Evolutionary conservation across 1,139 yeast species (phyloP).

Genomic region (Lodderomyces elongisporus): DNA sequence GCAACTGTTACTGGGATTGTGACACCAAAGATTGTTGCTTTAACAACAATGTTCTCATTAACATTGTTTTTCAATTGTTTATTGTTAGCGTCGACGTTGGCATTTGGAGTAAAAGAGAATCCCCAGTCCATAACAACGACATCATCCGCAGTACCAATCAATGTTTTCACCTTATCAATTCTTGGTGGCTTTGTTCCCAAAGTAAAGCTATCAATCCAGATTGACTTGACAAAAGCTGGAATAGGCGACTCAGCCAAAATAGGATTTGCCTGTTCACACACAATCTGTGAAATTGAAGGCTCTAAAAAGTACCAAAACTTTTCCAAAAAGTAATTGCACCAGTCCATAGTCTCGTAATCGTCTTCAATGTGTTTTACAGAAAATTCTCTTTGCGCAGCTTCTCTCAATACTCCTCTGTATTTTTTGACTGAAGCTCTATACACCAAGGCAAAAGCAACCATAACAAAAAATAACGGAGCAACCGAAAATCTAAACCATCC

Average conservation of each 20-base stretch:
- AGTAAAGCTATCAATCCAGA: slow-evolving; percentile 86
- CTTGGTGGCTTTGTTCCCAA: slow-evolving; percentile 95
- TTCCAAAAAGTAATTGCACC: slow-evolving; percentile 83
- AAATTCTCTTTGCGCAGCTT: slow-evolving; percentile 79
- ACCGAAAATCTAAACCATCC: slow-evolving; percentile 76
- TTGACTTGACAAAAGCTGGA: slow-evolving; percentile 75
- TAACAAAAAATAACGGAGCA: slow-evolving; percentile 74
- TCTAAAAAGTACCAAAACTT: slow-evolving; percentile 90
- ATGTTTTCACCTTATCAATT: slow-evolving; percentile 81
- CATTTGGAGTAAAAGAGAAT: slow-evolving; percentile 85
- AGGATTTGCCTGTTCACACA: slow-evolving; percentile 80
- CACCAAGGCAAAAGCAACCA: slow-evolving; percentile 54
- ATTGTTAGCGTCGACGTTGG: slow-evolving; percentile 71
- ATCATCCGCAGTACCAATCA: slow-evolving; percentile 82
- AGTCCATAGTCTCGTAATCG: slow-evolving; percentile 90
- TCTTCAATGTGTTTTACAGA: slow-evolving; percentile 75
- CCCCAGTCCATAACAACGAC: slow-evolving; percentile 97
- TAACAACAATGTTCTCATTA: slow-evolving; percentile 72
- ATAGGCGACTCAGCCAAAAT: slow-evolving; percentile 69
- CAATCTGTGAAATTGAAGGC: slow-evolving; percentile 84
- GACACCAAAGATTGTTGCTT: slow-evolving; percentile 61
- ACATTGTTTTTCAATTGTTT: slow-evolving; percentile 81
- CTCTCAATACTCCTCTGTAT: slow-evolving; percentile 68
- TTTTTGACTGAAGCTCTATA: slow-evolving; percentile 82
- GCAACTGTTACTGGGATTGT: slow-evolving; percentile 60